Evolutionary conservation across 441 rosid genomes (phyloP).

Genomic region (Mallotus repandus): DNA sequence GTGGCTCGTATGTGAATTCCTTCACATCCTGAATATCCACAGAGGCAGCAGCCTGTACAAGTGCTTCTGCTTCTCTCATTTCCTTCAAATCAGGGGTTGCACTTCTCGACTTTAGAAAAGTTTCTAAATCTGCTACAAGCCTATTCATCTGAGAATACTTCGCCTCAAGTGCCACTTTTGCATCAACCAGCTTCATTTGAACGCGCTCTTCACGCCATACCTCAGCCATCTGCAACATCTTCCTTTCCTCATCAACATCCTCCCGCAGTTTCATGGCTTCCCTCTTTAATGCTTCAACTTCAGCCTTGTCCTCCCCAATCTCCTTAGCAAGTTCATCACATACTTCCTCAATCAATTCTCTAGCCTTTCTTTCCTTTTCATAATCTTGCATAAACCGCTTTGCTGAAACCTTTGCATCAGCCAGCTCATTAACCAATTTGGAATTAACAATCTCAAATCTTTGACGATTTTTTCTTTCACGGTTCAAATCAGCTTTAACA

Average conservation of each 20-base stretch:
- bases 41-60: conserved; percentile 48
- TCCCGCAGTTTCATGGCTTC: conserved; percentile 69
- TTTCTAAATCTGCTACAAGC: conserved; percentile 70
- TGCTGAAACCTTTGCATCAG: conserved; percentile 59
- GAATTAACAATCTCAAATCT: conserved; percentile 78
- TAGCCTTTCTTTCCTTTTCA: conserved; percentile 73
- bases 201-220: conserved; percentile 99
- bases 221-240: conserved; percentile 98
- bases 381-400: conserved; percentile 80
- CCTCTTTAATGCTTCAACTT: conserved; percentile 68
- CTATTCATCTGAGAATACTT: conserved; percentile 85
- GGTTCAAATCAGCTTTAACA: conserved; percentile 59
- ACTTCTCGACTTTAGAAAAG: conserved; percentile 50
- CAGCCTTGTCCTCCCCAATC: conserved; percentile 84
- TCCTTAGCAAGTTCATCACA: conserved; percentile 89
- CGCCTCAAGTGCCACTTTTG: conserved; percentile 77
- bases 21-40: conserved; percentile 49
- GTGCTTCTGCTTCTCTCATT: conserved; percentile 59
- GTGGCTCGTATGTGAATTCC: conserved; percentile 71
- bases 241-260: conserved; percentile 87
- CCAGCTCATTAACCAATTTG: conserved; percentile 83
- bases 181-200: conserved; percentile 95
- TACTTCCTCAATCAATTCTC: conserved; percentile 80
- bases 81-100: conserved; percentile 48
- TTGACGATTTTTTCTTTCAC: conserved; percentile 78